phyloP scores from a whole-genome alignment of 202 grass and related monocot genomes.

The Setaria viridis region DNA sequence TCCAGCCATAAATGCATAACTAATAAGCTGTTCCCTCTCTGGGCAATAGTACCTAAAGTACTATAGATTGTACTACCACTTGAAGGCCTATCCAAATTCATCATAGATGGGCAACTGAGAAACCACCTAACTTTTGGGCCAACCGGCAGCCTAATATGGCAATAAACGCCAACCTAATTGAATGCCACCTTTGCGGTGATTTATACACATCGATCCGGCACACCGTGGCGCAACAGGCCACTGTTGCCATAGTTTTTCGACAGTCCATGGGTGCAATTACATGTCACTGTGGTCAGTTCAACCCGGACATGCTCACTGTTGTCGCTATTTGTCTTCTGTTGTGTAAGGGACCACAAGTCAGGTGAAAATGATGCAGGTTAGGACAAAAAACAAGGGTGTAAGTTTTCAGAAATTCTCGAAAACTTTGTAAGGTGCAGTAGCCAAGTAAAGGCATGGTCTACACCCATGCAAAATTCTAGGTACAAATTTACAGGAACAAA shows the following conservation, averaged over 20 bases:
- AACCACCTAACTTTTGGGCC: slow-evolving; percentile 49
- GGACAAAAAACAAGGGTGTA: not conserved
- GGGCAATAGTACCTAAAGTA: not conserved
- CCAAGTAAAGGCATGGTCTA: not conserved
- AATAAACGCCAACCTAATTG: slow-evolving; percentile 46
- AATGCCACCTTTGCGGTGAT: slow-evolving; percentile 32
- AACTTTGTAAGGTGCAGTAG: not conserved
- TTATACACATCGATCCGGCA: slow-evolving; percentile 17
- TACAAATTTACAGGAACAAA: not conserved
- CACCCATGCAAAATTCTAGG: not conserved
- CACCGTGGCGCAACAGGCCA: slow-evolving; percentile 30
- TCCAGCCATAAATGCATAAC: slow-evolving; percentile 35
- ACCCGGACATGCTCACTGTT: slow-evolving; percentile 40
- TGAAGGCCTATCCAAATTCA: slow-evolving; percentile 41
- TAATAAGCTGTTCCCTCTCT: slow-evolving; percentile 12
- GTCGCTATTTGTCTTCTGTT: slow-evolving; percentile 7
- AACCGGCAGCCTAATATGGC: slow-evolving; percentile 38
- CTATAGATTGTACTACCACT: slow-evolving; percentile 21
- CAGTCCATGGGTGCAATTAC: slow-evolving; percentile 32
- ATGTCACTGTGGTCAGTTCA: slow-evolving; percentile 47
- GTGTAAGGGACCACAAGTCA: not conserved
- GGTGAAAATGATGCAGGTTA: slow-evolving; percentile 4
- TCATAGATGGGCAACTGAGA: slow-evolving; percentile 38
- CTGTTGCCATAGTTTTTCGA: slow-evolving; percentile 33
- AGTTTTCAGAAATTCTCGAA: not conserved